These are phyloP conservation scores for Lachnellula cervina DNA, from an alignment of 2,329 filamentous ascomycete species.

Conservation along the genomic window DNA sequence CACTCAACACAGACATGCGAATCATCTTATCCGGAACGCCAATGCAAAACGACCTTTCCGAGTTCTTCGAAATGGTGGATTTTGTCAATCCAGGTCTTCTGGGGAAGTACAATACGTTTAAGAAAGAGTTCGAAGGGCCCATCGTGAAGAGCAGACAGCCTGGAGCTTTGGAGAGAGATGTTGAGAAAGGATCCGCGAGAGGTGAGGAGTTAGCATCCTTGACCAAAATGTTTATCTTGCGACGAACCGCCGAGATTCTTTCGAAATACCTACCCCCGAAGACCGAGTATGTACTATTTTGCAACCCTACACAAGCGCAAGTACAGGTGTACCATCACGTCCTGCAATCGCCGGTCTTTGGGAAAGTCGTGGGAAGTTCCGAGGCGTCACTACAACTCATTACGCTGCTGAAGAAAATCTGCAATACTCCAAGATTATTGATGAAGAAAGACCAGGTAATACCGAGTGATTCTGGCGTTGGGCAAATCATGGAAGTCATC, in stretches of 20 bases:
- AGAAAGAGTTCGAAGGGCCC: conserved; percentile 92
- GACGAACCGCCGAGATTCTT: conserved; percentile 87
- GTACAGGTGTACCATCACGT: conserved; percentile 76
- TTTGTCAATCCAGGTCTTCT: conserved; percentile 92
- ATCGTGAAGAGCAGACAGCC: conserved; percentile 61
- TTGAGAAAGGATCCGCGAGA: conserved; percentile 69
- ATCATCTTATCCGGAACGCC: conserved; percentile 66
- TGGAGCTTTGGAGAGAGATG: conserved; percentile 57
- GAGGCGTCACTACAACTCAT: conserved; percentile 64
- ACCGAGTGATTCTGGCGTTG: conserved; percentile 30
- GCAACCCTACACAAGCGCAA: conserved; percentile 84
- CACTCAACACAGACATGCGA: conserved; percentile 65
- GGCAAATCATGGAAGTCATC: conserved; percentile 46
- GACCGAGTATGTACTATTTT: conserved; percentile 91
- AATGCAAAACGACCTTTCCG: conserved; percentile 89
- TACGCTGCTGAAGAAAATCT: conserved; percentile 68
- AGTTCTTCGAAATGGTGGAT: conserved; percentile 90
- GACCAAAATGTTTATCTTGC: conserved; percentile 87
- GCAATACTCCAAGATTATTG: conserved; percentile 64
- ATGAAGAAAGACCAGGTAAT: conserved; percentile 41
- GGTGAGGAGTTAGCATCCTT: conserved; percentile 78
- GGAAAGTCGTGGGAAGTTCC: conserved; percentile 54
- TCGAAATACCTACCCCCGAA: conserved; percentile 87
- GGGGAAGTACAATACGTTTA: conserved; percentile 86
- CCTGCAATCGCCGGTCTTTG: conserved; percentile 59